These are phyloP conservation scores for Podospora anserina DNA, from an alignment of 495 filamentous ascomycete species.

Conservation along the genomic window DNA sequence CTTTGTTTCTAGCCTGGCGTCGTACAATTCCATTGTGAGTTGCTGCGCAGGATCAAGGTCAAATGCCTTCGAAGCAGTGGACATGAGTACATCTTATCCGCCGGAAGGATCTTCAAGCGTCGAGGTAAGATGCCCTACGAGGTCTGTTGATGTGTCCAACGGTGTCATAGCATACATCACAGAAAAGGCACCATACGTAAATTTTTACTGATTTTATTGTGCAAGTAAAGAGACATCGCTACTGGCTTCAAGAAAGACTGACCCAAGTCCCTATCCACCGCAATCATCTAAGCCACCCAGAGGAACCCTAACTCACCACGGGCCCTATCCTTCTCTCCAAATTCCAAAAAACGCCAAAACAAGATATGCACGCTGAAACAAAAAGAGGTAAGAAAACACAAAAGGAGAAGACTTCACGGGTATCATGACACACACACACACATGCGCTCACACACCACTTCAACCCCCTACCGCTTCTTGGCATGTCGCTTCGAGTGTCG, in stretches of 20 bases:
- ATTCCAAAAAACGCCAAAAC: background rate
- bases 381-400: background rate
- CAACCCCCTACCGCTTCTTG: background rate
- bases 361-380: background rate
- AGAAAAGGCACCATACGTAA: background rate
- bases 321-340: background rate
- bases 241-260: background rate
- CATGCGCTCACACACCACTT: background rate
- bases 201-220: conserved; percentile 6
- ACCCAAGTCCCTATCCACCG: conserved; percentile 4
- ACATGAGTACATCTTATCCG: too few relatives aligned
- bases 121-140: too few relatives aligned
- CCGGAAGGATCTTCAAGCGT: too few relatives aligned
- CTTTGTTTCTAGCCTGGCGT: too few relatives aligned
- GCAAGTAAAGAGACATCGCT: background rate
- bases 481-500: conserved; percentile 21
- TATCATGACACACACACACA: background rate
- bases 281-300: background rate
- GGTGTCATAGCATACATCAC: too few relatives aligned
- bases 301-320: background rate
- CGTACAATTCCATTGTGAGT: too few relatives aligned
- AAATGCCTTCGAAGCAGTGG: too few relatives aligned
- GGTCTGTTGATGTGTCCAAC: too few relatives aligned
- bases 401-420: background rate
- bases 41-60: too few relatives aligned